Conservation (phyloP, 495 filamentous ascomycete genomes). For the Xylaria venustula region DNA sequence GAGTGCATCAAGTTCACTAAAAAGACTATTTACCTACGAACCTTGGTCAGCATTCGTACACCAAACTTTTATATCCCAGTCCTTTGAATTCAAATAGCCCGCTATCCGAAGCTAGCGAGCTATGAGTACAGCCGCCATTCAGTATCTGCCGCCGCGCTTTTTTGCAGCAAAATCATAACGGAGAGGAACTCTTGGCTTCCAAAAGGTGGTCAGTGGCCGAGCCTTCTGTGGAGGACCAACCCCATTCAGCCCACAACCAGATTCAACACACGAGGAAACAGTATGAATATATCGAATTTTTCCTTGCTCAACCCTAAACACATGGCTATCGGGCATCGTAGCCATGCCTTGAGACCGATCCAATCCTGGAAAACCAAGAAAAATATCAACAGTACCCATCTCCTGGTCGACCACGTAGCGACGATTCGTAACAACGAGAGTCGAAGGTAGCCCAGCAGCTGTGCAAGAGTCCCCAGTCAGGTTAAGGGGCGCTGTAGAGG, state of each 20-base stretch:
- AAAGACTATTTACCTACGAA: too few species aligned
- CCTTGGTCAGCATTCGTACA: too few species aligned
- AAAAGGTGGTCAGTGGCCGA: background rate
- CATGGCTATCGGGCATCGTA: constrained; percentile 33
- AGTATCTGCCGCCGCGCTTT: background rate
- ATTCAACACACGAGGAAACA: constrained; percentile 27
- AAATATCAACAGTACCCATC: constrained; percentile 37
- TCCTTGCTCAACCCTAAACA: constrained; percentile 39
- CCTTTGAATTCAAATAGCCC: too few species aligned
- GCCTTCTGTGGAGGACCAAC: constrained; percentile 1
- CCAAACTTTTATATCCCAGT: too few species aligned
- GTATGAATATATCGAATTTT: constrained; percentile 41
- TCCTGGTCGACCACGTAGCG: constrained; percentile 41
- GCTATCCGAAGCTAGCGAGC: too few species aligned
- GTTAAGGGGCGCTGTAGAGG: constrained; percentile 30
- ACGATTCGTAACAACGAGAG: constrained; percentile 33
- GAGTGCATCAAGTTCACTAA: too few species aligned
- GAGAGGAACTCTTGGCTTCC: background rate
- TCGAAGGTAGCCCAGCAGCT: constrained; percentile 33
- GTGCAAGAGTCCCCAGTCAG: constrained; percentile 29
- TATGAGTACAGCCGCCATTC: too few species aligned
- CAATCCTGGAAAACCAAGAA: constrained; percentile 37
- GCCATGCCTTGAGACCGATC: constrained; percentile 30
- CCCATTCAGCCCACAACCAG: constrained; percentile 34
- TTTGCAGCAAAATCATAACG: background rate